Conservation (phyloP, 2,329 filamentous ascomycete genomes). For the Botrytis sinoallii region DNA sequence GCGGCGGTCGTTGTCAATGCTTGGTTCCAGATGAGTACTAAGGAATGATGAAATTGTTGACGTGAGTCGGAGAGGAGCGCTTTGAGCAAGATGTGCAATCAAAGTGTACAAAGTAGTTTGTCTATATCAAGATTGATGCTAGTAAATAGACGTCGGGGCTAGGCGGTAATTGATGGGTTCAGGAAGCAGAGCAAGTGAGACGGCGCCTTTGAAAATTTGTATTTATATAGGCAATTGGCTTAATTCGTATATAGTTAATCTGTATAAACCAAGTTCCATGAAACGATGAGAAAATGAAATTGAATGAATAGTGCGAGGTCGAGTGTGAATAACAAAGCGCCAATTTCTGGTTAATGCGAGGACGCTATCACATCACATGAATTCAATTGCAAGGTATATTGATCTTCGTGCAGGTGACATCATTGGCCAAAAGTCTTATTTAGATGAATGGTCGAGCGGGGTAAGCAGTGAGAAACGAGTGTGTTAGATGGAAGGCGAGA, state of each 20-base stretch:
- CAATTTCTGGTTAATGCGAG: neutral
- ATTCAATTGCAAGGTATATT: neutral
- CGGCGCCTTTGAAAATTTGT: neutral
- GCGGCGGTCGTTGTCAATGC: conserved; percentile 77
- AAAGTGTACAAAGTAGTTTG: neutral
- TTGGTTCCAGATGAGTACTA: conserved; percentile 67
- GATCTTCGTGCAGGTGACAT: neutral
- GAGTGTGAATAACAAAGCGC: neutral
- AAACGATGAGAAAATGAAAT: neutral
- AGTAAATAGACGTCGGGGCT: neutral
- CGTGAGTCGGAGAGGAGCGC: neutral
- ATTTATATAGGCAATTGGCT: neutral
- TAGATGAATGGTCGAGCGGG: neutral
- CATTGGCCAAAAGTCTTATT: neutral
- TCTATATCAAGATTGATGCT: neutral
- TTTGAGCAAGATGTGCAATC: neutral
- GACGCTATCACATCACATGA: neutral
- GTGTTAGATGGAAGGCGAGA: neutral
- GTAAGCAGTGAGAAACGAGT: neutral
- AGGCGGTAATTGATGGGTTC: neutral
- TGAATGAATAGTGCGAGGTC: neutral
- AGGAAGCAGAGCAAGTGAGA: neutral
- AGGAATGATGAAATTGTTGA: conserved; percentile 29
- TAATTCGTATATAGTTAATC: neutral
- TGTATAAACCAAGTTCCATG: neutral